These are phyloP conservation scores for Ogataea paradorogensis DNA, from an alignment of 805 yeast genomes.

Conservation along the genomic window DNA sequence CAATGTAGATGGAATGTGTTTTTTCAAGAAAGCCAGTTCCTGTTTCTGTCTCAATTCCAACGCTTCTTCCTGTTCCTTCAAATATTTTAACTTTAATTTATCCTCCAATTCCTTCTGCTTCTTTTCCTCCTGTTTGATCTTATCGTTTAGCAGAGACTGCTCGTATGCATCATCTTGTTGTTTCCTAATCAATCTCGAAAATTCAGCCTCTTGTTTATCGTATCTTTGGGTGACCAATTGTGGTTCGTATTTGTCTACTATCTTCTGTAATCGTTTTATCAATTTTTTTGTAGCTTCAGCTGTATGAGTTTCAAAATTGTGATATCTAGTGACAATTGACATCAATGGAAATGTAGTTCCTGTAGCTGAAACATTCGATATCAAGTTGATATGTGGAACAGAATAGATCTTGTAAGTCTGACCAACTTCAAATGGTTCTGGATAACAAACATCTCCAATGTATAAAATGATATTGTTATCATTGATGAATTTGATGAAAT, in stretches of 20 bases:
- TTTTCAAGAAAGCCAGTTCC: conserved; percentile 24
- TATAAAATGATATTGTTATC: conserved; percentile 52
- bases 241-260: conserved; percentile 55
- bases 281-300: conserved; percentile 28
- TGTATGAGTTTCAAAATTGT: conserved; percentile 25
- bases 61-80: conserved; percentile 17
- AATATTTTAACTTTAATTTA: conserved; percentile 15
- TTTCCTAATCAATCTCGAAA: conserved; percentile 55
- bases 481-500: conserved; percentile 38
- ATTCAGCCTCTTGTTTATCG: conserved; percentile 58
- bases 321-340: conserved; percentile 46
- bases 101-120: conserved; percentile 27
- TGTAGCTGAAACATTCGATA: conserved; percentile 55
- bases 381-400: conserved; percentile 54
- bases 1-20: conserved; percentile 9
- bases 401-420: conserved; percentile 48
- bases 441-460: conserved; percentile 59
- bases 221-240: conserved; percentile 57
- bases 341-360: conserved; percentile 47
- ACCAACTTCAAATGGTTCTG: conserved; percentile 68
- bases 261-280: conserved; percentile 36
- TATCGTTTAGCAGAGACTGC: conserved; percentile 57
- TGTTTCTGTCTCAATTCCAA: conserved; percentile 13
- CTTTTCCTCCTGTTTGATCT: conserved; percentile 47
- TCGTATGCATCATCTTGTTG: conserved; percentile 69